phyloP scores from a whole-genome alignment of 2,329 filamentous ascomycete species.

The Xylaria sp. region DNA sequence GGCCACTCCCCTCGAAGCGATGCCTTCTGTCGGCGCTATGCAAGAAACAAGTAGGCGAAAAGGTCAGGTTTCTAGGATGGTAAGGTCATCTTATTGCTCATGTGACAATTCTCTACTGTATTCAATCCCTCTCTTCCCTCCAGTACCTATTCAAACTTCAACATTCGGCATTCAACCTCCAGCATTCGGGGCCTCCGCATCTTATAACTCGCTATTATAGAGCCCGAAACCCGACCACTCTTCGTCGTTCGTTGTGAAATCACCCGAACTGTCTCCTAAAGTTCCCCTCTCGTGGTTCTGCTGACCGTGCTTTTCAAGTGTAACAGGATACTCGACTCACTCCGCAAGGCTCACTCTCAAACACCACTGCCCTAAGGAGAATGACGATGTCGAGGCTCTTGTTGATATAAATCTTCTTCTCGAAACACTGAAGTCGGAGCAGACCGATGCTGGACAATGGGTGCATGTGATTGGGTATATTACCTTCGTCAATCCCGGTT shows the following conservation, averaged over 20 bases:
- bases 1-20: slow-evolving; percentile 72
- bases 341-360: slow-evolving; percentile 74
- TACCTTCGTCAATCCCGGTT: slow-evolving; percentile 47
- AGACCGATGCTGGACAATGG: slow-evolving; percentile 82
- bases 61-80: slow-evolving; percentile 94
- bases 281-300: slow-evolving; percentile 19
- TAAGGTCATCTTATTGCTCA: slow-evolving; percentile 58
- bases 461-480: slow-evolving; percentile 89
- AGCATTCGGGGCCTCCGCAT: not conserved
- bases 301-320: slow-evolving; percentile 53
- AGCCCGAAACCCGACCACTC: slow-evolving; percentile 14
- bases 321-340: slow-evolving; percentile 61
- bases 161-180: not conserved
- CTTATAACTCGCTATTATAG: slow-evolving; percentile 5
- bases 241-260: slow-evolving; percentile 17
- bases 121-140: not conserved
- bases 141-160: not conserved
- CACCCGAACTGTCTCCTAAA: not conserved
- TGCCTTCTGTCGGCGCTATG: slow-evolving; percentile 73
- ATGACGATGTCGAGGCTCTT: slow-evolving; percentile 60
- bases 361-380: slow-evolving; percentile 69
- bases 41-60: slow-evolving; percentile 67
- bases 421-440: slow-evolving; percentile 69
- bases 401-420: slow-evolving; percentile 81
- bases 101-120: not conserved